Evolutionary conservation across 2,329 filamentous ascomycete genomes (phyloP), one percentile per base, ranked within the genome.

Genomic region (Decorospora gaudefroyi): DNA sequence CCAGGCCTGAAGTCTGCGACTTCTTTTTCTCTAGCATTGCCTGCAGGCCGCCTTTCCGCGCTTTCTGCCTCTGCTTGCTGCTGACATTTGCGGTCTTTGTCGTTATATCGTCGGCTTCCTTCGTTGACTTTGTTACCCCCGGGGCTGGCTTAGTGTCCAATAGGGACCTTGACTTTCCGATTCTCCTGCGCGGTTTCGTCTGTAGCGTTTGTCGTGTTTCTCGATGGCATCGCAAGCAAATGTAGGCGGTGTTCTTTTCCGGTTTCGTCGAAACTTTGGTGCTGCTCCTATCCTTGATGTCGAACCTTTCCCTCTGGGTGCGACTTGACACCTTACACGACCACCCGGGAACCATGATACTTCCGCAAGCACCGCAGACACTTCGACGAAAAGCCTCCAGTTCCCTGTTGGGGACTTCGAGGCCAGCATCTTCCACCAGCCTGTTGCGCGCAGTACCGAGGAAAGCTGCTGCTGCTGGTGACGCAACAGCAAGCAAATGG

Each of bases 51-150:
- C 76, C 76, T 51, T 80, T 82, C 17, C 79, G 69, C 42, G 76
- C 69, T 56, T 79, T 81, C 16, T 77, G 77, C 54, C 79, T 70
- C 55, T 79, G 79, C 63, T 80, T 81, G 68, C 78, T 81, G 65
- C 61, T 70, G 22, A 65, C 59, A 40, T 68, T 79, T 10, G 72
- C 66, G 29, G 76, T 61, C 49, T 66, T 69, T 17, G 48, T 42
- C 16, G 55, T 32, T 26, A 55, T 60, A 30, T 30, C 42, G 6
- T 42, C 38, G 10, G 55, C 50, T 22, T 60, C 43, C 9, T 38
- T 44, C n/a, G 32, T 31, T 15, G 37, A 23, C 18, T 38, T 47
- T 18, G 22, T 22, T 23, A 26, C 7, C 6, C 39, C 28, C 13
- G 29, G 43, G 25, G 12, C 28, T 15, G 33, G 31, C 12, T 37